A percentile compares a stretch with the other conserved stretches of the same genome.
These are phyloP conservation scores for Avena atlantica DNA, from an alignment of 176 grass and related monocot species.

Conservation along the genomic window DNA sequence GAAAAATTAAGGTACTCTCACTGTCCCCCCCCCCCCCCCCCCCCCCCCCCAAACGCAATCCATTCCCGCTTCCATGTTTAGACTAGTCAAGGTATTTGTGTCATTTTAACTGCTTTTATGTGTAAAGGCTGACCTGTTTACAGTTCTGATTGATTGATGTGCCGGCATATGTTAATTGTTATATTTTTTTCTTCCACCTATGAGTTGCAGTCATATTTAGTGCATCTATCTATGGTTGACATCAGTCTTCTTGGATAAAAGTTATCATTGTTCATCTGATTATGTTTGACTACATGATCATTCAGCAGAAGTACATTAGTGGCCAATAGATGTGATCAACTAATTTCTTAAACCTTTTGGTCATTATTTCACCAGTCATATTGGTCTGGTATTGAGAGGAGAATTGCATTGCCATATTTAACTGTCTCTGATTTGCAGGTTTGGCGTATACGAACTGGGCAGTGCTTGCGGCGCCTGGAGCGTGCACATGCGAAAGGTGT, in stretches of 20 bases:
- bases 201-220: constrained; percentile 14
- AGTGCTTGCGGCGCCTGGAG: constrained; percentile 90
- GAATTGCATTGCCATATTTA: constrained; percentile 32
- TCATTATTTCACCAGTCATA: constrained; percentile 28
- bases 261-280: not conserved
- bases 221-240: constrained; percentile 12
- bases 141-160: not conserved
- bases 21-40: not conserved
- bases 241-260: not conserved
- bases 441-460: constrained; percentile 95
- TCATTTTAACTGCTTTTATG: constrained; percentile 10
- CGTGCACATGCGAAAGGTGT: constrained; percentile 87
- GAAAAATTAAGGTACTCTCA: constrained; percentile 91
- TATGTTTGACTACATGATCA: constrained; percentile 19
- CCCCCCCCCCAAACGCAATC: not conserved
- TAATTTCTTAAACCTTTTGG: constrained; percentile 1
- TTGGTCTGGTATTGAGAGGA: not conserved
- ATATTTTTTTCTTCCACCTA: constrained; percentile 18
- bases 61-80: constrained; percentile 2
- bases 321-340: not conserved
- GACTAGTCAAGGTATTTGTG: constrained; percentile 6
- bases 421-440: constrained; percentile 58
- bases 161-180: constrained; percentile 2
- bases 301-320: constrained; percentile 7
- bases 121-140: constrained; percentile 9